A percentile compares a stretch with the other conserved stretches of the same genome.
phyloP scores from a whole-genome alignment of 805 yeast species.

The Kazachstania taianensis region DNA sequence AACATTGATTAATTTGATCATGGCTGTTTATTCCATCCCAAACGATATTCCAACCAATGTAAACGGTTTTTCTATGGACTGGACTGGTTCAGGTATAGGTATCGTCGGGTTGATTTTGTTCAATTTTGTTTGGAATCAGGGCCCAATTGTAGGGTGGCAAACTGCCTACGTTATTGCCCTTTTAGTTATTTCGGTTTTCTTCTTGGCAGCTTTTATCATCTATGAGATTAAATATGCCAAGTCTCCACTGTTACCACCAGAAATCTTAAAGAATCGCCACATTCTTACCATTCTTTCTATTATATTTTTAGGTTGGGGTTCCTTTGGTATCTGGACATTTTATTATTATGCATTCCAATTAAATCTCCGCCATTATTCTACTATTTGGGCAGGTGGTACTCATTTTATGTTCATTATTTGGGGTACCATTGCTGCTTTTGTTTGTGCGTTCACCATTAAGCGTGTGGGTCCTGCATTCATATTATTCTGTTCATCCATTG shows the following conservation, averaged over 20 bases:
- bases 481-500: constrained; percentile 41
- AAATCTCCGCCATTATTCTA: constrained; percentile 38
- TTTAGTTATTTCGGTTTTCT: constrained; percentile 39
- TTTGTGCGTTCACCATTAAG: constrained; percentile 39
- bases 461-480: constrained; percentile 41
- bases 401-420: constrained; percentile 37
- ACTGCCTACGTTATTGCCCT: constrained; percentile 47
- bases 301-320: constrained; percentile 62
- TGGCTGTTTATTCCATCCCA: constrained; percentile 23
- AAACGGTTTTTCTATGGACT: constrained; percentile 32
- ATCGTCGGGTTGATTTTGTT: constrained; percentile 50
- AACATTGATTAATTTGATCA: constrained; percentile 10
- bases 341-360: constrained; percentile 46
- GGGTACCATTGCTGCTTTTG: constrained; percentile 49
- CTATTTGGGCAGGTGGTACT: constrained; percentile 38
- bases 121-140: constrained; percentile 68
- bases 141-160: constrained; percentile 65
- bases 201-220: constrained; percentile 38
- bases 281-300: constrained; percentile 41
- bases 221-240: constrained; percentile 37
- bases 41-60: constrained; percentile 20
- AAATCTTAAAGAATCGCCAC: constrained; percentile 34
- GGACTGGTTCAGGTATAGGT: constrained; percentile 45
- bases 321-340: constrained; percentile 67
- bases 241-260: constrained; percentile 46